A percentile compares a stretch with the other conserved stretches of the same genome.
Evolutionary conservation across 129 eudicot species (phyloP).

Genomic region (Tagetes erecta): DNA sequence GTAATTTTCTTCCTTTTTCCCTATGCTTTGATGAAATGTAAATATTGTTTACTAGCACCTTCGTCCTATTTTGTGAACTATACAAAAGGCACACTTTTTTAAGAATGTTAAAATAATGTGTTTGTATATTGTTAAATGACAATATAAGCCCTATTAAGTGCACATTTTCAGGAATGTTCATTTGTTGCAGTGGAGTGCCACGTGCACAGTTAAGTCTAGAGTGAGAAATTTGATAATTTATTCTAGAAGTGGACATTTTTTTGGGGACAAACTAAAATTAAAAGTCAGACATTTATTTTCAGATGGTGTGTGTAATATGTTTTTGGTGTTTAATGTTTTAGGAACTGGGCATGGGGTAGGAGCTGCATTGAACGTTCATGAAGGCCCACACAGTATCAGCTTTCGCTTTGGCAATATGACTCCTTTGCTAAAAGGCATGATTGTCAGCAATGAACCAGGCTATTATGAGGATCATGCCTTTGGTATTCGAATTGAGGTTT

Average conservation of each 20-base stretch:
- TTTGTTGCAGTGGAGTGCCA: background rate
- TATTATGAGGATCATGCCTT: slow-evolving; percentile 93
- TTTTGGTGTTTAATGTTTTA: slow-evolving; percentile 23
- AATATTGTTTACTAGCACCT: background rate
- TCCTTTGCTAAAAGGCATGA: slow-evolving; percentile 88
- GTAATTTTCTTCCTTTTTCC: slow-evolving; percentile 38
- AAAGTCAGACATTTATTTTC: background rate
- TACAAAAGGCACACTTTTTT: background rate
- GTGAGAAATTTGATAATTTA: background rate
- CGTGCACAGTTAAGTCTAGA: background rate
- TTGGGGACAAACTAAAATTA: background rate
- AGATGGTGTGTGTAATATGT: background rate
- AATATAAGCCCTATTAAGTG: no score
- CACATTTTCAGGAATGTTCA: background rate
- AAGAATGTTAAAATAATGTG: background rate
- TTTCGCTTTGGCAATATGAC: slow-evolving; percentile 86
- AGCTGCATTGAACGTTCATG: slow-evolving; percentile 97
- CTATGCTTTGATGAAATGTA: slow-evolving; percentile 16
- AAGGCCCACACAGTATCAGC: slow-evolving; percentile 98
- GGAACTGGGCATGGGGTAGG: slow-evolving; percentile 99
- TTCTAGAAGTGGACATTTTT: background rate
- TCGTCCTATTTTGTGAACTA: background rate
- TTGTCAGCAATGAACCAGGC: slow-evolving; percentile 97
- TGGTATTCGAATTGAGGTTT: slow-evolving; percentile 97
- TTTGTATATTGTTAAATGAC: background rate